Conservation (phyloP, 164 flowering plant species). For the Cinnamomum micranthum region DNA sequence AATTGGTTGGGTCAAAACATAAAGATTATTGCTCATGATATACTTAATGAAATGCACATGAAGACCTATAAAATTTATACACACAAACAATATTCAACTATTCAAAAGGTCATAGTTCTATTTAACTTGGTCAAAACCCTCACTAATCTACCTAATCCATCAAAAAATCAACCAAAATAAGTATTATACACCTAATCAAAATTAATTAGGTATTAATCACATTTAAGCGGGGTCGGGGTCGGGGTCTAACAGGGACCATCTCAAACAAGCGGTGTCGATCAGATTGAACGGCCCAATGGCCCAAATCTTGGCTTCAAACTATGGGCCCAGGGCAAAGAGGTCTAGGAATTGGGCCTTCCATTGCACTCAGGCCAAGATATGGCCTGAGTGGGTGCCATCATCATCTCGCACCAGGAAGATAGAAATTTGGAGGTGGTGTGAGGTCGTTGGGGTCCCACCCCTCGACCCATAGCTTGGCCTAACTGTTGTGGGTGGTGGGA, state of each 20-base stretch:
- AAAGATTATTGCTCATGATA: too few relatives aligned
- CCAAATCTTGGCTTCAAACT: constrained; percentile 26
- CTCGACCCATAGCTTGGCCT: constrained; percentile 40
- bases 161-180: too few relatives aligned
- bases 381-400: constrained; percentile 22
- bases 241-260: not conserved
- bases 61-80: too few relatives aligned
- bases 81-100: too few relatives aligned
- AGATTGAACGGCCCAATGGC: constrained; percentile 65
- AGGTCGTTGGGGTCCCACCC: constrained; percentile 24
- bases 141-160: too few relatives aligned
- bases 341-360: constrained; percentile 44
- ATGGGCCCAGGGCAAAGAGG: constrained; percentile 11
- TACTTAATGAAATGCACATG: too few relatives aligned
- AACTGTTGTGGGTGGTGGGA: constrained; percentile 49
- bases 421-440: constrained; percentile 19
- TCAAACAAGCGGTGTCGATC: not conserved
- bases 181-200: too few relatives aligned
- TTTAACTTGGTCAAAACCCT: too few relatives aligned
- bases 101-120: too few relatives aligned
- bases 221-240: too few relatives aligned
- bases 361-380: constrained; percentile 38
- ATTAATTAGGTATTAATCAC: too few relatives aligned
- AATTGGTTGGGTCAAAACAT: too few relatives aligned
- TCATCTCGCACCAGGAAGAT: not conserved